A percentile compares a stretch with the other conserved stretches of the same genome.
phyloP scores from a whole-genome alignment of 768 basidiomycete genomes.

The Amanita polypyramis region DNA sequence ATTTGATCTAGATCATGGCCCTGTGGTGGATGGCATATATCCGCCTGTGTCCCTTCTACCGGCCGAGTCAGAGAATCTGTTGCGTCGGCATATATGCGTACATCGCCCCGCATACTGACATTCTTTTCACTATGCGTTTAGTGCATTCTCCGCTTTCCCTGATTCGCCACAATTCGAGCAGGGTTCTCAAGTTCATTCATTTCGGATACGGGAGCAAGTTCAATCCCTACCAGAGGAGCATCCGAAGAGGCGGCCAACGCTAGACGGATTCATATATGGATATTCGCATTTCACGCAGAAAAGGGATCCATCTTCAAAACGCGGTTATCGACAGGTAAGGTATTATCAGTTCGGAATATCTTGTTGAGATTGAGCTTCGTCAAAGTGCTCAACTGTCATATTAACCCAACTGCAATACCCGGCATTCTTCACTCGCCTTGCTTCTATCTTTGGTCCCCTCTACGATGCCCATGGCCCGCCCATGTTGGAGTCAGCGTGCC shows the following conservation, averaged over 20 bases:
- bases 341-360: constrained; percentile 1
- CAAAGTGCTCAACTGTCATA: constrained; percentile 70
- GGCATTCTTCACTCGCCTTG: constrained; percentile 66
- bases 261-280: constrained; percentile 68
- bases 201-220: constrained; percentile 59
- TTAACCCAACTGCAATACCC: constrained; percentile 75
- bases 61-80: constrained; percentile 79
- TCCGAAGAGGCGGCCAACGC: constrained; percentile 24
- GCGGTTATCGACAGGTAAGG: constrained; percentile 72
- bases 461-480: constrained; percentile 64
- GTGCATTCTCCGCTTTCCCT: constrained; percentile 88
- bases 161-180: constrained; percentile 82
- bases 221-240: constrained; percentile 12
- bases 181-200: constrained; percentile 77
- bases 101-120: neutral
- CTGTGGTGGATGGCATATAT: constrained; percentile 61
- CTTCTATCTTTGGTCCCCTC: constrained; percentile 60
- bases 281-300: constrained; percentile 70
- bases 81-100: constrained; percentile 16
- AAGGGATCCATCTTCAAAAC: constrained; percentile 51
- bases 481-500: constrained; percentile 79
- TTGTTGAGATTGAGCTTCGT: constrained; percentile 1
- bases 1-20: constrained; percentile 84
- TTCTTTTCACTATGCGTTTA: constrained; percentile 19
- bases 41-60: constrained; percentile 56